Evolutionary conservation across 2,329 filamentous ascomycete species (phyloP).

Genomic region (Akanthomyces lecanii): DNA sequence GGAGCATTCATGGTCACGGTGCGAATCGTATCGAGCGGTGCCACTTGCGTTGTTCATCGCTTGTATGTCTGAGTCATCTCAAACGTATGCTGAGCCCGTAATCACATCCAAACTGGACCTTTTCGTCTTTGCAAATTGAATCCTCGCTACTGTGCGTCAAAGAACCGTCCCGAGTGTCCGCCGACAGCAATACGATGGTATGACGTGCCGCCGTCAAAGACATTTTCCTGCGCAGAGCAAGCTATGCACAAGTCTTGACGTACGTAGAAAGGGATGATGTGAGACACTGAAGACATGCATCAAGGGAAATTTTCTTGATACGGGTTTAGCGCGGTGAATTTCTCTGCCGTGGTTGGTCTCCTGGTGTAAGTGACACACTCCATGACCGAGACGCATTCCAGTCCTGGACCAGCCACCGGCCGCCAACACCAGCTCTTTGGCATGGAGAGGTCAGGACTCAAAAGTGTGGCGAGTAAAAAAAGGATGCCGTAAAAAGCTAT

Average conservation of each 20-base stretch:
- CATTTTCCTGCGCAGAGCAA: background rate
- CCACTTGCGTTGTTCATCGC: too few species aligned
- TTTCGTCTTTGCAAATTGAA: too few species aligned
- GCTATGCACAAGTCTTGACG: background rate
- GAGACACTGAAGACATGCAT: background rate
- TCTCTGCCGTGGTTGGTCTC: background rate
- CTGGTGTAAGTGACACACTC: background rate
- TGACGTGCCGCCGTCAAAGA: background rate
- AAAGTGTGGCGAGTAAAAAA: background rate
- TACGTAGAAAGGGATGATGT: background rate
- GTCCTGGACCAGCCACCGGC: background rate
- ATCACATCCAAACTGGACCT: too few species aligned
- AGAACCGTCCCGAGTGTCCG: too few species aligned
- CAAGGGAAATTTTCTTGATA: background rate
- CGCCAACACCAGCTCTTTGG: background rate
- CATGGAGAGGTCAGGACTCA: background rate
- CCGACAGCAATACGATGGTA: background rate
- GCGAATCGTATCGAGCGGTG: too few species aligned
- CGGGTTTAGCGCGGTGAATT: background rate
- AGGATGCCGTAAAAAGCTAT: background rate
- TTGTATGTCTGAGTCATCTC: too few species aligned
- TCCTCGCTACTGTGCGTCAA: too few species aligned
- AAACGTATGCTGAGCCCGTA: too few species aligned
- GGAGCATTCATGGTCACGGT: too few species aligned
- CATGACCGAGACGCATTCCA: constrained; percentile 2